Conservation (phyloP, 192 early-diverging fungal genomes). For the Coemansia sp. region DNA sequence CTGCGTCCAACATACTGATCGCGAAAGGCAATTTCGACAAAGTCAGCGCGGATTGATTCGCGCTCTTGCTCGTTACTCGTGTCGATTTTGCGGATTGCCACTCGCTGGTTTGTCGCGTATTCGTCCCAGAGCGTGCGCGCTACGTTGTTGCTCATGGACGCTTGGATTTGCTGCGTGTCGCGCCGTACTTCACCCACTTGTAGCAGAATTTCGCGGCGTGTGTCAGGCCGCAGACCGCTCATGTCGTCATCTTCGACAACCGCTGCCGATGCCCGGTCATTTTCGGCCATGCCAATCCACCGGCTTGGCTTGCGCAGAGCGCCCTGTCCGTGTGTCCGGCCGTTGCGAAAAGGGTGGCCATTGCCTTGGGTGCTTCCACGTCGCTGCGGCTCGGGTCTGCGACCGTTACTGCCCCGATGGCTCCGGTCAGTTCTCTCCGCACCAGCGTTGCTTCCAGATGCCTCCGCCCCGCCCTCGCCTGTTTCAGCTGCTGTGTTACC, state of each 20-base stretch:
- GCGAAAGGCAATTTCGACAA: conserved; percentile 82
- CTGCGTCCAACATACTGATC: conserved; percentile 90
- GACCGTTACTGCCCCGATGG: neutral
- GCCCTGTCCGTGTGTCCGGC: conserved; percentile 1
- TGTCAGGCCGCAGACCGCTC: conserved; percentile 17
- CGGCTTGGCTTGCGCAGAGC: conserved; percentile 5
- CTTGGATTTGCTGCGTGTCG: conserved; percentile 41
- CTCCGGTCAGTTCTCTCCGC: neutral
- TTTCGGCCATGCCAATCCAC: conserved; percentile 5
- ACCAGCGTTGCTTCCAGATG: neutral
- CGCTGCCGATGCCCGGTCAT: conserved; percentile 2
- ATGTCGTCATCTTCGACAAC: neutral
- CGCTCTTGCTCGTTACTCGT: conserved; percentile 25
- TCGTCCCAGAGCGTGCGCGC: conserved; percentile 49
- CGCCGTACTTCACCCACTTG: conserved; percentile 48
- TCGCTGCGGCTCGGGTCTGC: neutral
- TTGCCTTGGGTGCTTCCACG: neutral
- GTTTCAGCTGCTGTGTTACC: neutral
- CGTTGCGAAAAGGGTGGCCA: neutral
- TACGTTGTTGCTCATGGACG: conserved; percentile 25
- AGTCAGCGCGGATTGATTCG: conserved; percentile 66
- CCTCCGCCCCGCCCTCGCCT: neutral
- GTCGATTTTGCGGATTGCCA: conserved; percentile 63
- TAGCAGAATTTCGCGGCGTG: conserved; percentile 37
- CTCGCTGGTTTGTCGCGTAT: conserved; percentile 34